Evolutionary conservation across 805 yeast genomes (phyloP).

Genomic region (Candida nemodendra): DNA sequence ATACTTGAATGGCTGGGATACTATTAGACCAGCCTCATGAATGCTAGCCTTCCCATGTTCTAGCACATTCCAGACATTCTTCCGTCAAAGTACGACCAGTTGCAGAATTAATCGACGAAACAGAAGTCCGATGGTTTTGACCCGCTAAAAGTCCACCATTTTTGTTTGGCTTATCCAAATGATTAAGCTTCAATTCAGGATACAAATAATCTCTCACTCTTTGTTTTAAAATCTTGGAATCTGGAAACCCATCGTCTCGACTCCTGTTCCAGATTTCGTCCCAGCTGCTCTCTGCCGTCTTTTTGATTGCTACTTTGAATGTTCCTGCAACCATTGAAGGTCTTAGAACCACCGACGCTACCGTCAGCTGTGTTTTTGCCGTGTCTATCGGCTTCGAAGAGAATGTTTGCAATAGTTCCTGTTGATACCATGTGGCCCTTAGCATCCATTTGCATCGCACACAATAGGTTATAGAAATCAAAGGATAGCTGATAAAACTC

Average conservation of each 20-base stretch:
- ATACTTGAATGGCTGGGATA: slow-evolving; percentile 16
- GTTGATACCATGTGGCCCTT: slow-evolving; percentile 84
- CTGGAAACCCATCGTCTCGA: slow-evolving; percentile 76
- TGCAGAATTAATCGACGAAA: not conserved
- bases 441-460: slow-evolving; percentile 86
- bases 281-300: slow-evolving; percentile 26
- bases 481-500: slow-evolving; percentile 42
- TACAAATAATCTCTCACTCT: slow-evolving; percentile 57
- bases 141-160: slow-evolving; percentile 22
- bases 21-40: not conserved
- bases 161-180: slow-evolving; percentile 47
- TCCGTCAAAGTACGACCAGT: slow-evolving; percentile 18
- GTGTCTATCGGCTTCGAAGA: slow-evolving; percentile 23
- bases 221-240: slow-evolving; percentile 74
- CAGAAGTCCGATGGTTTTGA: slow-evolving; percentile 1
- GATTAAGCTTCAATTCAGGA: slow-evolving; percentile 59
- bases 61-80: slow-evolving; percentile 30
- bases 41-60: slow-evolving; percentile 30
- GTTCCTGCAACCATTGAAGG: slow-evolving; percentile 51
- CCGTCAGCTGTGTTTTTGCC: slow-evolving; percentile 39
- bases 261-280: slow-evolving; percentile 61
- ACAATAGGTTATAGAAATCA: slow-evolving; percentile 71
- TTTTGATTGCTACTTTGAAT: slow-evolving; percentile 56
- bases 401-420: slow-evolving; percentile 83
- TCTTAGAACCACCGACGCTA: slow-evolving; percentile 52